Evolutionary conservation across 805 yeast genomes (phyloP).

Genomic region (Saccharomycopsis selenospora): DNA sequence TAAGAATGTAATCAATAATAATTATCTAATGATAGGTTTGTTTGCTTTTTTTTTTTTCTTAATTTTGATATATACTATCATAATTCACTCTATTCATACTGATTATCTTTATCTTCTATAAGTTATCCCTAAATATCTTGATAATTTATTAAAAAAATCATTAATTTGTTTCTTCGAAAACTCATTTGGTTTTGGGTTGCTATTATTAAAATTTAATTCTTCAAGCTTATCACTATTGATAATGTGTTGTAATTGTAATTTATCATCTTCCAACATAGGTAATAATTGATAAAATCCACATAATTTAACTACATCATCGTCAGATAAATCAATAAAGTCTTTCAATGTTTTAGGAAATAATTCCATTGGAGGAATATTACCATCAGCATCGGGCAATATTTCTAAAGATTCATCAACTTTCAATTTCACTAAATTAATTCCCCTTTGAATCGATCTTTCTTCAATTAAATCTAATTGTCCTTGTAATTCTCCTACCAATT

Average conservation of each 20-base stretch:
- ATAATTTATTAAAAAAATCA: conserved; percentile 53
- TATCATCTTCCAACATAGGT: conserved; percentile 54
- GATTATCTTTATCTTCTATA: conserved; percentile 41
- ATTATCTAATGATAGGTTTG: too few relatives aligned
- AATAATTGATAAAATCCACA: conserved; percentile 71
- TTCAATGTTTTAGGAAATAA: conserved; percentile 52
- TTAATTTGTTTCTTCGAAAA: conserved; percentile 42
- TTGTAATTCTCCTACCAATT: conserved; percentile 83
- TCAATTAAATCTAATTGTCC: conserved; percentile 77
- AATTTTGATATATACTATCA: too few relatives aligned
- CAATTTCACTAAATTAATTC: conserved; percentile 50
- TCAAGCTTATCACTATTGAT: conserved; percentile 45
- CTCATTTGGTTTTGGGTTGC: conserved; percentile 12
- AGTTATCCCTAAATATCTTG: conserved; percentile 60
- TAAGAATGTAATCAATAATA: too few relatives aligned
- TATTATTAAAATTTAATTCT: conserved; percentile 29
- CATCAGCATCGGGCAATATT: conserved; percentile 72
- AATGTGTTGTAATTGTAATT: conserved; percentile 43
- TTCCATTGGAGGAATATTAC: conserved; percentile 50
- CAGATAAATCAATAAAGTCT: conserved; percentile 42
- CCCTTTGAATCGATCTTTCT: conserved; percentile 66
- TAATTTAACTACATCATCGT: conserved; percentile 43
- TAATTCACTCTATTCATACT: too few relatives aligned
- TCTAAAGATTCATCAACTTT: conserved; percentile 43
- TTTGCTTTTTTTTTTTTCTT: too few relatives aligned